Conservation (phyloP, 169 alveolate species). For the Prorocentrum cordatum region DNA sequence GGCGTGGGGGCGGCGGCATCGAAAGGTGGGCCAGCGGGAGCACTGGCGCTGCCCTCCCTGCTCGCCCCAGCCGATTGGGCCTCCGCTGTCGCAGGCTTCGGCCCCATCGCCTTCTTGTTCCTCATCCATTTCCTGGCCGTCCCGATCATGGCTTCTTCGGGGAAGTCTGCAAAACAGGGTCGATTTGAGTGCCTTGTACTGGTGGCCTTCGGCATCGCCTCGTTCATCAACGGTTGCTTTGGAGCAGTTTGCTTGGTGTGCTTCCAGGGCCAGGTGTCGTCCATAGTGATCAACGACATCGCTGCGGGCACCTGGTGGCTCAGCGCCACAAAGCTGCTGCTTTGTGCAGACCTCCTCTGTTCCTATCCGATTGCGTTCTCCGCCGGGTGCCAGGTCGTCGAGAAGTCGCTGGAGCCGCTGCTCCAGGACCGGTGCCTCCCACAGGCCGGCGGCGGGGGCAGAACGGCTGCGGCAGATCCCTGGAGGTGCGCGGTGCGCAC, state of each 20-base stretch:
- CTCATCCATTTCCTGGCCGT: not conserved
- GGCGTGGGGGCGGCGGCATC: no score
- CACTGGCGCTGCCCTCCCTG: not conserved
- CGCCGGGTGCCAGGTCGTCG: not conserved
- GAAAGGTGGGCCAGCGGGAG: not conserved
- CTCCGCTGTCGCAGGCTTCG: not conserved
- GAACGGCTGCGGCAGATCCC: not conserved
- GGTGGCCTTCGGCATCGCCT: not conserved
- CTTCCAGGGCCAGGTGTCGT: not conserved
- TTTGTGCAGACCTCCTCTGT: not conserved
- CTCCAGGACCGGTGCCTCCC: not conserved
- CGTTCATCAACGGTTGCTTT: not conserved
- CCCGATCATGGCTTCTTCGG: not conserved
- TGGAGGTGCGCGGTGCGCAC: not conserved
- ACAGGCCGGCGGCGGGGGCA: not conserved
- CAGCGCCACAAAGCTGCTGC: not conserved
- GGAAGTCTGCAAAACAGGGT: not conserved
- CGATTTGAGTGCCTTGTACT: not conserved
- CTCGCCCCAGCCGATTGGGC: not conserved
- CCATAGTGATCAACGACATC: not conserved
- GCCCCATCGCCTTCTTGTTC: not conserved
- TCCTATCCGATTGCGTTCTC: not conserved
- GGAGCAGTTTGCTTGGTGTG: not conserved
- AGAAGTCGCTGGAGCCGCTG: not conserved
- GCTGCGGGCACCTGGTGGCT: not conserved